A percentile compares a stretch with the other conserved stretches of the same genome.
Conservation (phyloP, 805 yeast species). For the Dipodascus albidus region DNA sequence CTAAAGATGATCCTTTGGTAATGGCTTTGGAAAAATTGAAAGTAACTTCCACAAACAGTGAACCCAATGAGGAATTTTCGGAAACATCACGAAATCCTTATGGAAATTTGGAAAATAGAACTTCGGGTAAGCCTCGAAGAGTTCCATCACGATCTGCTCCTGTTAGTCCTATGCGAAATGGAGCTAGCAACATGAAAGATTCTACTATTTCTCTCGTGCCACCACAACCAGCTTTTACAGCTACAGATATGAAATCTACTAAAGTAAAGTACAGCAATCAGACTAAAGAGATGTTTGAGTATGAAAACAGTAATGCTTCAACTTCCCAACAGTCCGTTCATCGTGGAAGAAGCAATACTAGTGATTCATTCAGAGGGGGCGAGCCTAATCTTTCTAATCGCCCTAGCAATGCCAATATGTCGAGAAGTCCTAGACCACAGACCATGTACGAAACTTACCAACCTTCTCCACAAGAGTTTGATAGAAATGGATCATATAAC, state of each 20-base stretch:
- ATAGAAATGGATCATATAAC: not conserved
- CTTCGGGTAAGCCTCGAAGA: constrained; percentile 10
- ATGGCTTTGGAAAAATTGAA: constrained; percentile 39
- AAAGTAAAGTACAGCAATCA: constrained; percentile 18
- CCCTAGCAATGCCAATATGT: not conserved
- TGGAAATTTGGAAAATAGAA: not conserved
- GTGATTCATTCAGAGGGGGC: not conserved
- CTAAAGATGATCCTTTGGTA: constrained; percentile 37
- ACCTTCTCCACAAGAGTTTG: not conserved
- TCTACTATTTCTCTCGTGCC: constrained; percentile 13
- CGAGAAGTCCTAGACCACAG: not conserved
- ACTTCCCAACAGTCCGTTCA: constrained; percentile 8
- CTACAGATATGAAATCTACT: constrained; percentile 32
- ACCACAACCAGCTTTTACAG: constrained; percentile 24
- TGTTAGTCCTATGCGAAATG: constrained; percentile 13
- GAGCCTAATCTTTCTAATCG: not conserved
- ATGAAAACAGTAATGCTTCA: not conserved
- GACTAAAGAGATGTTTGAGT: constrained; percentile 16
- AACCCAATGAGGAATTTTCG: not conserved
- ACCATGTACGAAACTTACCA: constrained; percentile 1
- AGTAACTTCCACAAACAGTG: constrained; percentile 12
- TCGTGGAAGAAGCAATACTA: not conserved
- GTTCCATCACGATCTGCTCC: constrained; percentile 22
- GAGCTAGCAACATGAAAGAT: not conserved
- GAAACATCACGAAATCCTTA: not conserved